These are phyloP conservation scores for Pestalotiopsis sp. DNA, from an alignment of 2,329 filamentous ascomycete genomes.

Conservation along the genomic window DNA sequence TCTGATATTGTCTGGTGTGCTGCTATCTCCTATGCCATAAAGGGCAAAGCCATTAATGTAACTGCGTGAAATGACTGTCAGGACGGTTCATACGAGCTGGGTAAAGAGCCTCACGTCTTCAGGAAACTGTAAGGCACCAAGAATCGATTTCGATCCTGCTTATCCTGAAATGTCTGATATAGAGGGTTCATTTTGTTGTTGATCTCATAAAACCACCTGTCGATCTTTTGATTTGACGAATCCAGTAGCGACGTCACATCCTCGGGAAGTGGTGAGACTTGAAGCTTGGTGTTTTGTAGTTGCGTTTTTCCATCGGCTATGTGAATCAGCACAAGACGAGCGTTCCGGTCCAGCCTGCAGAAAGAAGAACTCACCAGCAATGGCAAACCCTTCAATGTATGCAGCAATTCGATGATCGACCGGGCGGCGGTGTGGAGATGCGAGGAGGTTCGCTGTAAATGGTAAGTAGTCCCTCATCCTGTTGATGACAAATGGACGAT, in stretches of 20 bases:
- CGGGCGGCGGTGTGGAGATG: background rate
- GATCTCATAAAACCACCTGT: slow-evolving; percentile 8
- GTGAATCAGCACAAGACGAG: background rate
- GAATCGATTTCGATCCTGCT: slow-evolving; percentile 6
- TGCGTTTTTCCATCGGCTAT: slow-evolving; percentile 1
- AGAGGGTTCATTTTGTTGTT: slow-evolving; percentile 10
- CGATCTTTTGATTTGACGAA: background rate
- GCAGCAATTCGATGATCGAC: slow-evolving; percentile 5
- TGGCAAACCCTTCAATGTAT: slow-evolving; percentile 1
- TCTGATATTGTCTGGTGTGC: background rate
- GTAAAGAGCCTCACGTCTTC: background rate
- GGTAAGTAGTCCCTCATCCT: slow-evolving; percentile 7
- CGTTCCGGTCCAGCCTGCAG: too few species aligned
- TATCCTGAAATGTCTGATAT: slow-evolving; percentile 5
- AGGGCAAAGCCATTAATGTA: slow-evolving; percentile 8
- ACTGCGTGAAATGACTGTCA: background rate
- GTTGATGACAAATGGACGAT: slow-evolving; percentile 7
- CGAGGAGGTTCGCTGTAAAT: background rate
- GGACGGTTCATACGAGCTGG: too few species aligned
- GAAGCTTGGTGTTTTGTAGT: slow-evolving; percentile 3
- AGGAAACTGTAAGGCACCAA: slow-evolving; percentile 3
- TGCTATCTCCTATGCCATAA: background rate
- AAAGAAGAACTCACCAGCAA: background rate
- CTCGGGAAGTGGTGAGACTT: background rate
- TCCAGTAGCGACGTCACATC: background rate